A percentile compares a stretch with the other conserved stretches of the same genome.
phyloP scores from a whole-genome alignment of 441 rosid genomes.

The Populus tomentosa region DNA sequence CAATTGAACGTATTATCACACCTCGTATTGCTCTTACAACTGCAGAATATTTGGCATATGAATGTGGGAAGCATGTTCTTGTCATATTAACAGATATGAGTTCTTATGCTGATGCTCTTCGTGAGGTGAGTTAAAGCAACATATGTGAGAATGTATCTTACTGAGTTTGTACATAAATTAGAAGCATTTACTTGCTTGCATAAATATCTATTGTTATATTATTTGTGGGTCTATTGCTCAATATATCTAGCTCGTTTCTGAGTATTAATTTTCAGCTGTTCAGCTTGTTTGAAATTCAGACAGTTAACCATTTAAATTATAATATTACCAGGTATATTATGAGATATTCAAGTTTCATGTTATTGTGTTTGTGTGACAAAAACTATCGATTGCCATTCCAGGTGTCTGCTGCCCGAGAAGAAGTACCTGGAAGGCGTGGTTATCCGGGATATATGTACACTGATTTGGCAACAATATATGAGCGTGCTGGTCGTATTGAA shows the following conservation, averaged over 20 bases:
- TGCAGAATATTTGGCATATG: conserved; percentile 94
- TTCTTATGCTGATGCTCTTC: conserved; percentile 99
- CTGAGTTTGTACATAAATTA: neutral
- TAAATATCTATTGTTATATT: neutral
- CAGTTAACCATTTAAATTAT: neutral
- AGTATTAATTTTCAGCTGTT: neutral
- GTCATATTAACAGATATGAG: conserved; percentile 97
- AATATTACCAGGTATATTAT: neutral
- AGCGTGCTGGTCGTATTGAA: too few species aligned
- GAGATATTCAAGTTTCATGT: neutral
- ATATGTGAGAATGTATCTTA: neutral
- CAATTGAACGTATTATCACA: conserved; percentile 92
- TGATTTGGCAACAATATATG: too few species aligned
- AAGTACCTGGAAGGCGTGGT: too few species aligned
- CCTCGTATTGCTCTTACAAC: conserved; percentile 96
- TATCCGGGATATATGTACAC: too few species aligned
- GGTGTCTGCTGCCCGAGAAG: conserved; percentile 99
- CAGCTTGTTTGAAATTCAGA: too few species aligned
- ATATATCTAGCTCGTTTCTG: neutral
- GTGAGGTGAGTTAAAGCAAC: conserved; percentile 62
- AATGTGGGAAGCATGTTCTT: conserved; percentile 98
- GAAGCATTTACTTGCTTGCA: neutral
- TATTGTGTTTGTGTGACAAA: neutral
- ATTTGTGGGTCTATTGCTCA: neutral
- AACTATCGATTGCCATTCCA: conserved; percentile 28